A percentile compares a stretch with the other conserved stretches of the same genome.
Evolutionary conservation across 2,329 filamentous ascomycete genomes (phyloP).

Genomic region (Trichoderma gracile): DNA sequence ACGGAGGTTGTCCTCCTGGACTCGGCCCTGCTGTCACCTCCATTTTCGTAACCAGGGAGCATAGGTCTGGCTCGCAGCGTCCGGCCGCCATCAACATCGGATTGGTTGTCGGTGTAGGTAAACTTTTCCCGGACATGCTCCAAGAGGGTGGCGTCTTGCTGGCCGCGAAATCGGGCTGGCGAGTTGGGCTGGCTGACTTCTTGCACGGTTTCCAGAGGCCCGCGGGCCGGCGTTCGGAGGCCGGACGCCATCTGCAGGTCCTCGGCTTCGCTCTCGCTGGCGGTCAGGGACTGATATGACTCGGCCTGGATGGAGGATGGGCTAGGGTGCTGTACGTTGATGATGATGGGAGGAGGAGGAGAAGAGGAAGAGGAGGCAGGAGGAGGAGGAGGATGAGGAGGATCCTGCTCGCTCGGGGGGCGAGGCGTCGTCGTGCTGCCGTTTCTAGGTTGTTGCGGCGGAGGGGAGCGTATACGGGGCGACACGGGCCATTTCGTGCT

Average conservation of each 20-base stretch:
- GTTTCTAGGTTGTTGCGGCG: slow-evolving; percentile 56
- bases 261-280: slow-evolving; percentile 55
- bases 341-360: slow-evolving; percentile 29
- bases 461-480: slow-evolving; percentile 74
- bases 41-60: slow-evolving; percentile 55
- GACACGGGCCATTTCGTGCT: slow-evolving; percentile 75
- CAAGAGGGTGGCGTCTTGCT: slow-evolving; percentile 46
- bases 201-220: slow-evolving; percentile 83
- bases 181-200: slow-evolving; percentile 80
- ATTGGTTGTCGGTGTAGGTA: slow-evolving; percentile 44
- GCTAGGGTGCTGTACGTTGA: slow-evolving; percentile 55
- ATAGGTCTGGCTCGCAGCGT: slow-evolving; percentile 51
- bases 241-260: slow-evolving; percentile 52
- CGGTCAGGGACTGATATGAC: slow-evolving; percentile 35
- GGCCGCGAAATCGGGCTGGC: slow-evolving; percentile 50
- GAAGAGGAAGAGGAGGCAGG: no score
- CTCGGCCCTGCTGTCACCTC: slow-evolving; percentile 60
- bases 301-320: slow-evolving; percentile 49
- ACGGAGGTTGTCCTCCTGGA: slow-evolving; percentile 47
- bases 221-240: slow-evolving; percentile 60
- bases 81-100: slow-evolving; percentile 42
- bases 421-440: slow-evolving; percentile 47
- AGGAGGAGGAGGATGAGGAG: slow-evolving; percentile 25
- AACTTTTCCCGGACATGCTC: slow-evolving; percentile 56
- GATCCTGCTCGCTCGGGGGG: slow-evolving; percentile 50